Percentiles rank a stretch among this genome's conserved stretches.
phyloP scores from a whole-genome alignment of 2,329 filamentous ascomycete species.

The Fusarium devonianum region DNA sequence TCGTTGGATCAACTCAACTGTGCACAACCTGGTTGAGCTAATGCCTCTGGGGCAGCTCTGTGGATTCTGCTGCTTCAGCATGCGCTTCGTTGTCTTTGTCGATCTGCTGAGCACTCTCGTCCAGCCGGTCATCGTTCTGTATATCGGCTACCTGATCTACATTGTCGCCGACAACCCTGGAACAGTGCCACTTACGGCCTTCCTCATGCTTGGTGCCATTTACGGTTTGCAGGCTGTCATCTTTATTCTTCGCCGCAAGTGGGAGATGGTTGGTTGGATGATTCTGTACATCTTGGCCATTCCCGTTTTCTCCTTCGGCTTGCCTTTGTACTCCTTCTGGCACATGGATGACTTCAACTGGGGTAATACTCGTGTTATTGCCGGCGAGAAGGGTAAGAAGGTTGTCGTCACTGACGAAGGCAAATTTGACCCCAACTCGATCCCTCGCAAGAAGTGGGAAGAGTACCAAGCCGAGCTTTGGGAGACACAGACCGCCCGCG shows the following conservation, averaged over 20 bases:
- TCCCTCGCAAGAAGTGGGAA: conserved; percentile 99
- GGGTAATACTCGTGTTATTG: conserved; percentile 98
- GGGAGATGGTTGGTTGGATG: conserved; percentile 99
- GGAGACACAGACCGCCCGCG: conserved; percentile 87
- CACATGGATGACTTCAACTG: conserved; percentile 99
- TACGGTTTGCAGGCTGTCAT: conserved; percentile 97
- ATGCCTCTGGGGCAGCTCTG: conserved; percentile 93
- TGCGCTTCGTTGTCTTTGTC: conserved; percentile 97
- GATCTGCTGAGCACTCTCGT: conserved; percentile 92
- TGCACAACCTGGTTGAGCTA: conserved; percentile 96
- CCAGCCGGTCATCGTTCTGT: conserved; percentile 88
- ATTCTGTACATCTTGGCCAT: conserved; percentile 91
- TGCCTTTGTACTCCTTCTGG: conserved; percentile 97
- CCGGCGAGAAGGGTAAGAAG: conserved; percentile 91
- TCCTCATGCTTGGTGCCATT: conserved; percentile 91
- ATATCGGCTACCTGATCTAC: conserved; percentile 89
- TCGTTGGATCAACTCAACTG: conserved; percentile 99
- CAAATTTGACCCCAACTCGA: conserved; percentile 92
- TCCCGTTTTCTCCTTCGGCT: conserved; percentile 87
- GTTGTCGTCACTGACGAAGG: conserved; percentile 95
- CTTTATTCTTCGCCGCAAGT: conserved; percentile 94
- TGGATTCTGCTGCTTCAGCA: conserved; percentile 99
- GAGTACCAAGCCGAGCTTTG: conserved; percentile 98
- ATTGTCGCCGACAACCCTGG: conserved; percentile 67
- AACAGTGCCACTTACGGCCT: conserved; percentile 81